phyloP scores from a whole-genome alignment of 2,329 filamentous ascomycete species.

The Colletotrichum destructivum region DNA sequence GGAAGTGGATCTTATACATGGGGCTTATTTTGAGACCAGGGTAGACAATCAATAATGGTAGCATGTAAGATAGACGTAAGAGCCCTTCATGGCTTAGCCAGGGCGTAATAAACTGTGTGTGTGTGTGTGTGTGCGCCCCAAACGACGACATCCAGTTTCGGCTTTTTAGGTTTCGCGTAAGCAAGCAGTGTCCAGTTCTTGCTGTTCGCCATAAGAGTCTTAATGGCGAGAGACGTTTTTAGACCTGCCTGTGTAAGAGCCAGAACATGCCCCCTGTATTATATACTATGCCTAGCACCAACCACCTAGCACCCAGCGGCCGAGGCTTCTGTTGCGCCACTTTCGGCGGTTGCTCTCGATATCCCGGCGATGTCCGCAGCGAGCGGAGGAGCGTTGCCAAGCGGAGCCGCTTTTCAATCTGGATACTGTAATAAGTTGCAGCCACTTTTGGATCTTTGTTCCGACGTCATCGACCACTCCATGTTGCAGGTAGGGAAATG shows the following conservation, averaged over 20 bases:
- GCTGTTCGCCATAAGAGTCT: background rate
- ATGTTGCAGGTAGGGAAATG: background rate
- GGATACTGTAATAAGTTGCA: background rate
- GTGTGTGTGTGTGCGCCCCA: background rate
- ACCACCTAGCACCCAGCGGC: background rate
- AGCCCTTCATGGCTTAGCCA: background rate
- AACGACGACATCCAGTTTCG: background rate
- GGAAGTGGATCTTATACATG: background rate
- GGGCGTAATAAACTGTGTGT: background rate
- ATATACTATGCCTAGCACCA: background rate
- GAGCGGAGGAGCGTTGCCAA: background rate
- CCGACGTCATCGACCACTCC: too few relatives aligned
- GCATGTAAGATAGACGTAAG: background rate
- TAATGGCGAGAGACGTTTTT: background rate
- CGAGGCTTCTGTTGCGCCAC: background rate
- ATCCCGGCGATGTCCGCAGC: background rate
- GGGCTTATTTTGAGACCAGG: background rate
- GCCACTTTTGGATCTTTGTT: conserved; percentile 2
- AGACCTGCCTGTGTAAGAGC: background rate
- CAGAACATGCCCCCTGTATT: background rate
- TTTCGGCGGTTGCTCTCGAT: background rate
- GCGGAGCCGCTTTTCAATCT: background rate
- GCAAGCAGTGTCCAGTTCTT: background rate
- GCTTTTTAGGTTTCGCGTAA: background rate
- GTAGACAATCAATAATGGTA: background rate